Percentiles rank a stretch among this genome's conserved stretches.
phyloP scores from a whole-genome alignment of 768 basidiomycete genomes.

The Psilocybe sp. region DNA sequence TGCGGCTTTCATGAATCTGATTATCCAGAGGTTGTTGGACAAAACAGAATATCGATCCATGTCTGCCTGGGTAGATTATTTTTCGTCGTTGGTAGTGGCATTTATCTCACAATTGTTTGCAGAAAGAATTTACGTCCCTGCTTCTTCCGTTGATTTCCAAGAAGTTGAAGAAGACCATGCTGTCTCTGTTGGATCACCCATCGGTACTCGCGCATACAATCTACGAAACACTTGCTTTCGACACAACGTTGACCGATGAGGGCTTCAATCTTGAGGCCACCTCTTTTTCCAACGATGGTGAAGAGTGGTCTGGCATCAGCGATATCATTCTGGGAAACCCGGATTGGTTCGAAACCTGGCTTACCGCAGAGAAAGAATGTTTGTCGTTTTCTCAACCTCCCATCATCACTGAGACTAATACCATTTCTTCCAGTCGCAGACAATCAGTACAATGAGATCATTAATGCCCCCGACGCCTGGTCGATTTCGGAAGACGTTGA shows the following conservation, averaged over 20 bases:
- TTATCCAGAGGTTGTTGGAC: conserved; percentile 69
- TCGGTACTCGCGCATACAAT: conserved; percentile 93
- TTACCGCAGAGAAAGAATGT: conserved; percentile 89
- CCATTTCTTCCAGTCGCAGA: conserved; percentile 64
- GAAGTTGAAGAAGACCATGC: conserved; percentile 74
- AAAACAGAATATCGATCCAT: conserved; percentile 60
- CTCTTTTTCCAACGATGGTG: conserved; percentile 28
- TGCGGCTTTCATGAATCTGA: conserved; percentile 69
- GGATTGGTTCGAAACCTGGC: conserved; percentile 92
- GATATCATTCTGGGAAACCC: conserved; percentile 77
- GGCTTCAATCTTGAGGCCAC: conserved; percentile 66
- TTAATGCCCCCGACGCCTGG: conserved; percentile 84
- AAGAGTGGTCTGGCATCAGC: conserved; percentile 73
- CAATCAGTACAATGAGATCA: conserved; percentile 82
- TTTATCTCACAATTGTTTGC: conserved; percentile 3
- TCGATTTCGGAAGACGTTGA: conserved; percentile 61
- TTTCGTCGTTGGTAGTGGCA: not conserved
- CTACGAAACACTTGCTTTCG: conserved; percentile 88
- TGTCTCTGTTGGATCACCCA: conserved; percentile 71
- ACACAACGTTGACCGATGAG: conserved; percentile 70
- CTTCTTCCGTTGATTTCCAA: conserved; percentile 75
- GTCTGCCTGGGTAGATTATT: conserved; percentile 68
- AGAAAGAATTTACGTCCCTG: conserved; percentile 83
- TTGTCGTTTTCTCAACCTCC: conserved; percentile 27
- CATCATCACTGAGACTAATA: not conserved